phyloP scores from a whole-genome alignment of 768 basidiomycete genomes.

The Naematelia encephala region DNA sequence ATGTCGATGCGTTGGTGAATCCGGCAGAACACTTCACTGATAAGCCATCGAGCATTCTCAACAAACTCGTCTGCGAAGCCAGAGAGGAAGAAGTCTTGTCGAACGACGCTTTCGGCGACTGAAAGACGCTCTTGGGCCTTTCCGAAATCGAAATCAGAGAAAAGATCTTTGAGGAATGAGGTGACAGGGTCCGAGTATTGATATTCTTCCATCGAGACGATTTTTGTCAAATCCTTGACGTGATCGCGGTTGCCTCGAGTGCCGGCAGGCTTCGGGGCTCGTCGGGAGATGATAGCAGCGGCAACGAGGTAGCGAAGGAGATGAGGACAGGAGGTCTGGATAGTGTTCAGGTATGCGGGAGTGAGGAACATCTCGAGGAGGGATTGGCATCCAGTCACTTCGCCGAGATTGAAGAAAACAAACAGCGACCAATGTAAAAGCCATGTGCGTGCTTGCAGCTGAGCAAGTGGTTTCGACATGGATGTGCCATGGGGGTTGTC shows the following conservation, averaged over 20 bases:
- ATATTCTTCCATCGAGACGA: slow-evolving; percentile 92
- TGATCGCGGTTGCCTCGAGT: slow-evolving; percentile 75
- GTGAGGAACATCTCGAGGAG: slow-evolving; percentile 95
- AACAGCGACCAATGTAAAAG: slow-evolving; percentile 96
- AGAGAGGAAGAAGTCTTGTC: slow-evolving; percentile 88
- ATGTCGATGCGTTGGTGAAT: slow-evolving; percentile 72
- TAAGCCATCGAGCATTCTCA: slow-evolving; percentile 92
- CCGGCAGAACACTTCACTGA: slow-evolving; percentile 95
- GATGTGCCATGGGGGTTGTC: slow-evolving; percentile 56
- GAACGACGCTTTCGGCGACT: slow-evolving; percentile 67
- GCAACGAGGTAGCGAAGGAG: slow-evolving; percentile 89
- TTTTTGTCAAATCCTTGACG: slow-evolving; percentile 84
- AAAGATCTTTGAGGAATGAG: slow-evolving; percentile 86
- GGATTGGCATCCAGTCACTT: slow-evolving; percentile 69
- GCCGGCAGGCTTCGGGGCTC: slow-evolving; percentile 57
- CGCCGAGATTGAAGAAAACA: slow-evolving; percentile 94
- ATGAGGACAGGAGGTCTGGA: slow-evolving; percentile 93
- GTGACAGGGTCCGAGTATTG: slow-evolving; percentile 94
- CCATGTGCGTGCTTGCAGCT: slow-evolving; percentile 94
- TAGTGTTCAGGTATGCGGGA: slow-evolving; percentile 95
- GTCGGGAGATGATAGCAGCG: slow-evolving; percentile 86
- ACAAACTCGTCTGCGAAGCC: slow-evolving; percentile 90
- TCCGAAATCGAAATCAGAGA: slow-evolving; percentile 94
- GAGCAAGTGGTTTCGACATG: slow-evolving; percentile 57
- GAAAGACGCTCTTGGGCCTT: slow-evolving; percentile 79